Evolutionary conservation across 1,284 basidiomycete species (phyloP), one percentile per base, ranked within the genome.

Genomic region (Rhodotorula glutinis): DNA sequence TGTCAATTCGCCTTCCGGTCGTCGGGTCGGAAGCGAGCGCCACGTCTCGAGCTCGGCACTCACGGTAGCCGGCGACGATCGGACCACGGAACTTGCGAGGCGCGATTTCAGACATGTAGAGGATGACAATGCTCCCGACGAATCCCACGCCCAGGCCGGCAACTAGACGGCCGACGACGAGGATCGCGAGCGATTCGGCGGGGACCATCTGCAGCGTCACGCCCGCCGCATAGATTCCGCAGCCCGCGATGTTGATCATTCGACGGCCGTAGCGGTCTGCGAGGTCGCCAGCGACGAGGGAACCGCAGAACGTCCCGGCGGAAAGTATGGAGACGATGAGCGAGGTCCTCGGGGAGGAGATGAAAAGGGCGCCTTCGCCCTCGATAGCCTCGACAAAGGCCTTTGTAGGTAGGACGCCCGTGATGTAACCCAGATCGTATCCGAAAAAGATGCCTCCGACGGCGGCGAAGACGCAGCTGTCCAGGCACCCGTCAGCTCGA

Each of bases 101-200:
- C 25, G 49, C 49, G 38, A 67, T 62, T 52, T 72, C 67, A 25
- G 59, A 57, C 69, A 38, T 38, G 33, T 38, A 38, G 33, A 38
- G 33, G 33, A 38, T 44, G 21, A 82, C 80, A 69, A 80, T 81
- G 71, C 80, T 80, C 4, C 79, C 80, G 51, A 82, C 77, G 74
- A 79, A 80, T 30, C 82, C 82, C 65, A 83, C 81, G 63, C 82
- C 82, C 69, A 82, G 73, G 72, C 82, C 82, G 16, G 80, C 79
- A 59, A 82, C 73, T 51, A 80, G 67, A 67, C 82, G 79, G 71
- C 82, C 81, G 25, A 79, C 79, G 46, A 70, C 68, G 21, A 70
- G 76, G 57, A 77, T 72, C 10, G 77, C 79, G 43, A 81, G 76
- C 66, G 75, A 78, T 25, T 65, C 46, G 23, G 78, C 76, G 57